Base-by-base conservation (phyloP, 495 filamentous ascomycete genomes). In the Daldinia vernicosa region DNA sequence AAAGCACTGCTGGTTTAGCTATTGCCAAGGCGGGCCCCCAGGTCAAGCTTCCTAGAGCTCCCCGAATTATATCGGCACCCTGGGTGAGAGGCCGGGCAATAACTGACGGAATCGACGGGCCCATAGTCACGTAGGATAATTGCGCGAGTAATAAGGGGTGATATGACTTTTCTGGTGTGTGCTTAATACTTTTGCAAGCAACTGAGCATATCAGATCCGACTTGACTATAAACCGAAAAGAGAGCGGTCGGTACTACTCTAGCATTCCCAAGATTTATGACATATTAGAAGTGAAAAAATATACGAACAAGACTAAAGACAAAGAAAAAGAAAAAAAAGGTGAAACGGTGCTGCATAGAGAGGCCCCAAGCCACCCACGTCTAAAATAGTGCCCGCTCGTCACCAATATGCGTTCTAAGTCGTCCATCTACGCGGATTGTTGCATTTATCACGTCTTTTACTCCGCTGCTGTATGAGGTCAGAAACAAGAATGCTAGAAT, bases 11-110 rank as follows among this genome's bases (percentile, higher is more conserved):
- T 0, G 77, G 67, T 40, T 79, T 80, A 28, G 82, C 82, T 35
- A 84, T 17, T 17, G 75, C 64, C 39, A 83, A 69, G 15, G 73
- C 78, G 12, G 80, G 82, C 1, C 75, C 76, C 77, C 77, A 82
- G 11, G 80, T 77, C 22, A 80, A 66, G 45, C 76, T 74, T 57
- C 79, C 78, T 28, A 84, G 61, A 24, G 69, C 69, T 51, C 76
- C 60, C 50, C 81, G 78, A 17, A 83, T 35, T 32, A 80, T 51
- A 35, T 80, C 76, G 33, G 72, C 66, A 45, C 74, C 68, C 45
- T 60, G 70, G 30, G 70, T 75, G 7, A 80, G 58, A 37, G 75
- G 62, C 32, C 58, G 66, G 37, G 75, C 69, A 52, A 77, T 67
- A 26, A 67, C 19, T 14, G 72, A 58, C 5, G 74, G 75, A 24